A percentile compares a stretch with the other conserved stretches of the same genome.
These are phyloP conservation scores for Neonectria neomacrospora DNA, from an alignment of 2,329 filamentous ascomycete species.

Conservation along the genomic window DNA sequence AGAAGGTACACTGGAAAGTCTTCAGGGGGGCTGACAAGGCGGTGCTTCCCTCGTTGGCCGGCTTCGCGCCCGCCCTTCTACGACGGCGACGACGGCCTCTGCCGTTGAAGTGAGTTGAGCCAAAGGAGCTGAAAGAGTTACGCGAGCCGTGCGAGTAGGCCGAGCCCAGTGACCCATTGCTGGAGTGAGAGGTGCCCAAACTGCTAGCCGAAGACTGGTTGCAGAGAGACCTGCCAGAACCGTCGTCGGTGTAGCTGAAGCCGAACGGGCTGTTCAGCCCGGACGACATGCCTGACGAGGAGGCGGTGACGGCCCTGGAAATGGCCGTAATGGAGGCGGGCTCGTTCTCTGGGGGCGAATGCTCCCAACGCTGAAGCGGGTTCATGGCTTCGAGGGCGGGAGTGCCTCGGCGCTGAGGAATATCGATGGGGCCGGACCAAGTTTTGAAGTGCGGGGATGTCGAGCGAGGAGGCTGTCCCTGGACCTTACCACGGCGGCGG, in stretches of 20 bases:
- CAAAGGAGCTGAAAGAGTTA: constrained; percentile 65
- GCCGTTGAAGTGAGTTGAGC: constrained; percentile 55
- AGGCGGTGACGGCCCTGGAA: constrained; percentile 66
- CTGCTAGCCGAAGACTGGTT: constrained; percentile 70
- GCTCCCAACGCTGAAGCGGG: constrained; percentile 67
- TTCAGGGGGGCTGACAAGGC: constrained; percentile 58
- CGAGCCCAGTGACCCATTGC: constrained; percentile 67
- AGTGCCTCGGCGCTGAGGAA: constrained; percentile 71
- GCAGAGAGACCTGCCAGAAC: constrained; percentile 66
- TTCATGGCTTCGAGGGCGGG: constrained; percentile 66
- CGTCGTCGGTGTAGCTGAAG: constrained; percentile 69
- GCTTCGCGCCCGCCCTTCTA: constrained; percentile 54
- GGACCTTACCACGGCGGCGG: constrained; percentile 82
- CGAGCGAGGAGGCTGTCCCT: constrained; percentile 71
- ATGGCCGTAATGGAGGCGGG: constrained; percentile 69
- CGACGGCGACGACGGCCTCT: constrained; percentile 63
- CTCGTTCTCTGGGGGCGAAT: constrained; percentile 70
- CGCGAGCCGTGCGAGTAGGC: constrained; percentile 68
- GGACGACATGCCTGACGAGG: constrained; percentile 62
- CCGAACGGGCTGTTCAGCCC: constrained; percentile 68
- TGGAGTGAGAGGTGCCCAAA: constrained; percentile 70
- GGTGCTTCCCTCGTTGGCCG: constrained; percentile 48
- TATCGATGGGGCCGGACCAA: constrained; percentile 75
- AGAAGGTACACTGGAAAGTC: constrained; percentile 75
- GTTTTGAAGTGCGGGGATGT: constrained; percentile 74